Conservation (phyloP, 495 filamentous ascomycete genomes). For the Aspergillus kassunensis region DNA sequence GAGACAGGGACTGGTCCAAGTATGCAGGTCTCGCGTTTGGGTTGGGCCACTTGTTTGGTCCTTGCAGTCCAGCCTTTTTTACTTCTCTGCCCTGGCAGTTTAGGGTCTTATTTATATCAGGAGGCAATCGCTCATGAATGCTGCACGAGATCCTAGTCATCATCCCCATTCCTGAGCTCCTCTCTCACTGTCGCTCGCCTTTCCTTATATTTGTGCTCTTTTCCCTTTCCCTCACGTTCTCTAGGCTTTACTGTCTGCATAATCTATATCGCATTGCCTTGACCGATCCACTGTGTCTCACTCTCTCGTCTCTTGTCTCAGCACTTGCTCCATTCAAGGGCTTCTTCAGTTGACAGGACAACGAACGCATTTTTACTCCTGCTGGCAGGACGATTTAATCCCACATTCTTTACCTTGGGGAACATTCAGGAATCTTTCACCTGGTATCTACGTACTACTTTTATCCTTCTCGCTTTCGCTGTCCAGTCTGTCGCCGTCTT, state of each 20-base stretch:
- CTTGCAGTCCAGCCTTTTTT: conserved; percentile 20
- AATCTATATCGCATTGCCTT: conserved; percentile 8
- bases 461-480: conserved; percentile 11
- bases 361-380: conserved; percentile 33
- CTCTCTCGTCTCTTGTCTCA: conserved; percentile 27
- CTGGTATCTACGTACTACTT: conserved; percentile 1
- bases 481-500: conserved; percentile 6
- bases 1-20: conserved; percentile 10
- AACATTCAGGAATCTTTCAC: conserved; percentile 15
- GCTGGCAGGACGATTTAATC: conserved; percentile 38
- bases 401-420: conserved; percentile 24
- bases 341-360: conserved; percentile 44
- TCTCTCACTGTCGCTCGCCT: not conserved
- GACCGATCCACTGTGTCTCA: conserved; percentile 20
- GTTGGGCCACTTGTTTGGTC: conserved; percentile 11
- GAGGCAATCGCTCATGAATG: conserved; percentile 13
- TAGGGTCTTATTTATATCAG: conserved; percentile 13
- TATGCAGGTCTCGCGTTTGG: conserved; percentile 20
- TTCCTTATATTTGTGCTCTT: conserved; percentile 3
- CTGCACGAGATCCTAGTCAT: conserved; percentile 14
- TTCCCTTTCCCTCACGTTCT: conserved; percentile 2
- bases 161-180: conserved; percentile 8
- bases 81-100: not conserved
- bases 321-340: conserved; percentile 23
- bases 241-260: conserved; percentile 6